Percentiles rank a stretch among this genome's conserved stretches.
Conservation (phyloP, 495 filamentous ascomycete genomes). For the Neurospora cerealis region DNA sequence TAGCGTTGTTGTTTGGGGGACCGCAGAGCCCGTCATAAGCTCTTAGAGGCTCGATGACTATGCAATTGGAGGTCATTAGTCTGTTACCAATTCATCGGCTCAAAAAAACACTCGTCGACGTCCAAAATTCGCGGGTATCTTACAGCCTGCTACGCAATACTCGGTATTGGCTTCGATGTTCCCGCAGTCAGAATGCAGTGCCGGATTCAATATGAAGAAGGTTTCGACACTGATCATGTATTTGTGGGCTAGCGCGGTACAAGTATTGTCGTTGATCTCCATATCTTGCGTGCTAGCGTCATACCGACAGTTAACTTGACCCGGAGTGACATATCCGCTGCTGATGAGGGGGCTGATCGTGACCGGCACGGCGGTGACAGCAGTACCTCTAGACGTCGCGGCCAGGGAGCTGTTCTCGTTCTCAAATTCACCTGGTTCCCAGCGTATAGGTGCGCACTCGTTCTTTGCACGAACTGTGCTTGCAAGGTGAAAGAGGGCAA, state of each 20-base stretch:
- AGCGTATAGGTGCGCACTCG: too few relatives aligned
- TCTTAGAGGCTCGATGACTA: constrained; percentile 17
- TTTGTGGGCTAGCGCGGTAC: constrained; percentile 2
- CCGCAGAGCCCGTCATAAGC: constrained; percentile 18
- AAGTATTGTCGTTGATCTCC: constrained; percentile 16
- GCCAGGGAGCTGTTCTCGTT: too few relatives aligned
- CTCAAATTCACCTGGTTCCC: too few relatives aligned
- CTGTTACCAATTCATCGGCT: not conserved
- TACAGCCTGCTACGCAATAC: constrained; percentile 22
- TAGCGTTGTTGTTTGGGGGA: constrained; percentile 21
- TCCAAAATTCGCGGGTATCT: not conserved
- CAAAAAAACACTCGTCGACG: not conserved
- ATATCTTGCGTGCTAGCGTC: not conserved
- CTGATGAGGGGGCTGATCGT: constrained; percentile 1
- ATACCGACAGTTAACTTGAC: constrained; percentile 16
- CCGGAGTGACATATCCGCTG: constrained; percentile 8
- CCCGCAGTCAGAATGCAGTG: constrained; percentile 12
- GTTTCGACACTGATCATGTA: constrained; percentile 10
- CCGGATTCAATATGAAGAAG: constrained; percentile 19
- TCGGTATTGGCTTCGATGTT: constrained; percentile 13
- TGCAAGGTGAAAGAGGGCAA: too few relatives aligned
- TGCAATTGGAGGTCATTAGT: not conserved
- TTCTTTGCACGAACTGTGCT: too few relatives aligned
- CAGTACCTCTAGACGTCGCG: too few relatives aligned
- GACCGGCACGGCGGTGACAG: too few relatives aligned